Conservation (phyloP, 2,329 filamentous ascomycete genomes). For the Sphaerulina populicola region DNA sequence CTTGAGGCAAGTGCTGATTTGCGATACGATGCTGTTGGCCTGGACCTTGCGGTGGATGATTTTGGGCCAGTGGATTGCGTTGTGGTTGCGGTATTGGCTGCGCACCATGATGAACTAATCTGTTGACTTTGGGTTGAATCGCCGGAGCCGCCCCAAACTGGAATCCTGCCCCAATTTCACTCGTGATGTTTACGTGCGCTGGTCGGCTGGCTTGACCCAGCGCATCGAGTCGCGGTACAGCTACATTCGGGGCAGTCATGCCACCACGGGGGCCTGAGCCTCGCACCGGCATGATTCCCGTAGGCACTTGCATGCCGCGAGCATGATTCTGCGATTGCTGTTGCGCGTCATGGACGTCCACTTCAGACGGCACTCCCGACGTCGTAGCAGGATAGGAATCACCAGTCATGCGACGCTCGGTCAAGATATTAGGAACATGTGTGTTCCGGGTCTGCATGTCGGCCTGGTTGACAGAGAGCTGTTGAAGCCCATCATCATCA, state of each 20-base stretch:
- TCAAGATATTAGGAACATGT: background rate
- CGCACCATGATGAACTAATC: background rate
- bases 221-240: background rate
- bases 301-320: background rate
- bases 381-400: conserved; percentile 19
- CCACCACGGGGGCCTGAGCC: background rate
- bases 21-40: background rate
- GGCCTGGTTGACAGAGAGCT: background rate
- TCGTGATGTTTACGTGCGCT: background rate
- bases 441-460: background rate
- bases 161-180: background rate
- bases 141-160: background rate
- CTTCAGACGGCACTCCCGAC: conserved; percentile 11
- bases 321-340: background rate
- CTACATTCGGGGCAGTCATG: background rate
- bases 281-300: background rate
- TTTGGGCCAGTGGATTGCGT: too few relatives aligned
- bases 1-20: background rate
- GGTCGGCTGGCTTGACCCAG: background rate
- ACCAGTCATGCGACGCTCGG: conserved; percentile 4
- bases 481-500: background rate
- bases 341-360: conserved; percentile 1
- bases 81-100: background rate
- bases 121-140: background rate
- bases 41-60: background rate